Evolutionary conservation across 1,139 yeast species (phyloP), one percentile per base, ranked within the genome.

Genomic region (Yamadazyma sp.): DNA sequence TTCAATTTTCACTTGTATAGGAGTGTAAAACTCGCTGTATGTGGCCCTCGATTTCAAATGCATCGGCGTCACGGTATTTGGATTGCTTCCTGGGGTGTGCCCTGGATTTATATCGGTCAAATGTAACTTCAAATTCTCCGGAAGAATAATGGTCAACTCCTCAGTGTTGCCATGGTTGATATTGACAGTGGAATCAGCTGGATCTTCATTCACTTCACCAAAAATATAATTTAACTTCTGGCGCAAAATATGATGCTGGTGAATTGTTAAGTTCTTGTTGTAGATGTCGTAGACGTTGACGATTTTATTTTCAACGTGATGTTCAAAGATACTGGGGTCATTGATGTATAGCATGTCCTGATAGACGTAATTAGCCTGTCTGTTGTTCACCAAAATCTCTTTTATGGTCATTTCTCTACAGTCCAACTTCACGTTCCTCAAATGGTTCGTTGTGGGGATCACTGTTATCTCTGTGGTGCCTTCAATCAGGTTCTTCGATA

Each of bases 381-480:
- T 42, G 44, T 61, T 51, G 58, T 91, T 88, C 34, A 92, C 77
- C 33, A 68, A 68, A 8, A 88, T 83, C 27, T 78, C 77, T 24
- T 73, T 73, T 31, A 91, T 77, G 34, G 66, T 67, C 64, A 88
- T 76, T 44, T 87, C 91, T 42, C 96, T 79, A 47, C 95, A 87
- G 58, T 92, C 98, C 39, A 92, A 66, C 40, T 78, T 77, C 24
- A 92, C 69, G 11, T 69, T 67, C 39, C 77, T 78, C 33, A 91
- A 63, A 1, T 69, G 59, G 9, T 79, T 76, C 15, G 82, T 79
- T 2, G 81, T 67, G 0, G 98, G 97, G 17, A 87, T 67, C 11
- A 91, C 69, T 2, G 94, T 84, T 27, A 92, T 65, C 56, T 89
- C 97, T 0, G 98, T 88, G 50, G 78, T 74, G 11, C 98, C 98